These are phyloP conservation scores for Viridothelium virens DNA, from an alignment of 495 filamentous ascomycete genomes.

Conservation along the genomic window DNA sequence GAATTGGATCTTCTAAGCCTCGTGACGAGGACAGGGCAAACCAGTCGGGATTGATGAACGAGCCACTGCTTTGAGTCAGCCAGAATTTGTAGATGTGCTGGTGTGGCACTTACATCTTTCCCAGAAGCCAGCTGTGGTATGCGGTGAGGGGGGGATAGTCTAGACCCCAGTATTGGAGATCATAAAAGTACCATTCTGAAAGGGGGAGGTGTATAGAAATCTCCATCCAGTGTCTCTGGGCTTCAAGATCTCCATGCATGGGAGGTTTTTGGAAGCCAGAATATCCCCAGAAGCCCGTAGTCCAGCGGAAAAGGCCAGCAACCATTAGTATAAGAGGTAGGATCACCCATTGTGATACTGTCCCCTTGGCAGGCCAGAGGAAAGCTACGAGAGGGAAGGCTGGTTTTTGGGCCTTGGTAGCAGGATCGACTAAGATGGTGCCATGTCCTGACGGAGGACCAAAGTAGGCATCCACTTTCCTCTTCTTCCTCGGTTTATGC, in stretches of 20 bases:
- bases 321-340: conserved; percentile 81
- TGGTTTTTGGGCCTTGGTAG: conserved; percentile 41
- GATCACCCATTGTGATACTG: conserved; percentile 85
- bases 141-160: conserved; percentile 97
- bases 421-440: conserved; percentile 41
- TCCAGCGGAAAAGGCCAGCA: conserved; percentile 88
- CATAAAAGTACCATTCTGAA: conserved; percentile 94
- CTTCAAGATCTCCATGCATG: conserved; percentile 95
- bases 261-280: conserved; percentile 79
- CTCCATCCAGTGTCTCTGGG: conserved; percentile 98
- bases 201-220: conserved; percentile 81
- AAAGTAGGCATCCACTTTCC: conserved; percentile 39
- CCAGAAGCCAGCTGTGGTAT: conserved; percentile 91
- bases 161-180: conserved; percentile 93
- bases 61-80: conserved; percentile 47
- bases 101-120: conserved; percentile 56
- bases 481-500: conserved; percentile 55
- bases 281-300: conserved; percentile 84
- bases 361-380: conserved; percentile 79
- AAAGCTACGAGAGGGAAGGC: conserved; percentile 85
- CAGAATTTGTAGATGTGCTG: background rate
- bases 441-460: conserved; percentile 44
- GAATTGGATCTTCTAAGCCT: conserved; percentile 62
- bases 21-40: conserved; percentile 82
- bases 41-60: conserved; percentile 70